phyloP scores from a whole-genome alignment of 352 stramenopile species.

The Pythium insidiosum region DNA sequence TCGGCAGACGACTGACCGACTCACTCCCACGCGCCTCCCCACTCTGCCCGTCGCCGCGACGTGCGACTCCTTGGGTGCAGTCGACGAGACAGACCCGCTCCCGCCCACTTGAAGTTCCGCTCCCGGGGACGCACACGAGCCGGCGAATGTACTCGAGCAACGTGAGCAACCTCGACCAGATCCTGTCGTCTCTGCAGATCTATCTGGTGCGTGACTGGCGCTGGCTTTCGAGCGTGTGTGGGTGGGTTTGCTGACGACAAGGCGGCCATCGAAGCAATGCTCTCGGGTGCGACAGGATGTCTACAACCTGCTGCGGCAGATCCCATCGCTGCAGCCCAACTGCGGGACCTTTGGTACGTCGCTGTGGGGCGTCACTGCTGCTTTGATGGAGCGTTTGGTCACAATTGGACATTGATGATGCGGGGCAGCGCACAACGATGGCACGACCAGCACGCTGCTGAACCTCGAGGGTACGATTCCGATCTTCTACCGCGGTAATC shows the following conservation, averaged over 20 bases:
- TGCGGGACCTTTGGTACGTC: conserved; percentile 69
- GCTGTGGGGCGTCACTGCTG: not conserved
- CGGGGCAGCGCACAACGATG: conserved; percentile 72
- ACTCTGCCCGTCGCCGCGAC: no score
- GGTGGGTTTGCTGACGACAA: not conserved
- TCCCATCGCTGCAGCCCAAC: conserved; percentile 78
- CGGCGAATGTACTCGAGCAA: conserved; percentile 85
- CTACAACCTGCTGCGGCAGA: conserved; percentile 80
- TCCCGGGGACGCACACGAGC: no score
- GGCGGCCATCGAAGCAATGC: conserved; percentile 43
- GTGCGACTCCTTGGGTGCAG: no score
- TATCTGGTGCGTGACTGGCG: conserved; percentile 41
- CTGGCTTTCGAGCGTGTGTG: no score
- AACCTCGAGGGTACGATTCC: conserved; percentile 86
- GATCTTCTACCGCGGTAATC: conserved; percentile 84
- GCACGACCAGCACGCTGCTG: conserved; percentile 75
- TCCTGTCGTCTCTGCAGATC: conserved; percentile 80
- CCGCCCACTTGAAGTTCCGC: no score
- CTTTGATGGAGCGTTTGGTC: no score
- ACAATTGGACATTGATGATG: not conserved
- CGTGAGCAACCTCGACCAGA: conserved; percentile 83
- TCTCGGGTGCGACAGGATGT: conserved; percentile 75
- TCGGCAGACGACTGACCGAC: no score
- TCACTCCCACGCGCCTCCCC: no score
- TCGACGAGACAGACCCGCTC: no score